Conservation (phyloP, 2,329 filamentous ascomycete genomes). For the Fusarium sp. region DNA sequence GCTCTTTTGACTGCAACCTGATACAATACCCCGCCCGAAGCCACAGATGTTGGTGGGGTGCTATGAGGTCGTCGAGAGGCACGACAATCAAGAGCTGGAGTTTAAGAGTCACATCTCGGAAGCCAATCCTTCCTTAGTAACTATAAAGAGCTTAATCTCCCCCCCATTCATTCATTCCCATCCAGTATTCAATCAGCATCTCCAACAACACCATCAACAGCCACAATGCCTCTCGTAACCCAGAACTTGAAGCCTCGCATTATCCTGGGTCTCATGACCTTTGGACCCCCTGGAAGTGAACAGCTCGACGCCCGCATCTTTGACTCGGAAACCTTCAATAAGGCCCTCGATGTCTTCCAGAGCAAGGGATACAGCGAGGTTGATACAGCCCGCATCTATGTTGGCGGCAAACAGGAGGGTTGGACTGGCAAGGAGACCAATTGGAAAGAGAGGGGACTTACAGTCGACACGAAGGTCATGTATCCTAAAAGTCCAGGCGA, state of each 20-base stretch:
- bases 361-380: slow-evolving; percentile 85
- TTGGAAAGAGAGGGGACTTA: slow-evolving; percentile 84
- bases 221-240: slow-evolving; percentile 62
- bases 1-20: slow-evolving; percentile 8
- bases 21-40: slow-evolving; percentile 34
- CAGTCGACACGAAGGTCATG: slow-evolving; percentile 79
- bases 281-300: slow-evolving; percentile 72
- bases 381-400: slow-evolving; percentile 84
- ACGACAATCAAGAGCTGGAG: slow-evolving; percentile 37
- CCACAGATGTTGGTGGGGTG: slow-evolving; percentile 32
- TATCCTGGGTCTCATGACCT: slow-evolving; percentile 90
- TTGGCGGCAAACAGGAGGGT: slow-evolving; percentile 79
- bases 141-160: slow-evolving; percentile 19
- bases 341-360: slow-evolving; percentile 80
- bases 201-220: not conserved
- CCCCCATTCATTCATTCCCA: not conserved
- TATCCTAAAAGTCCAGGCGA: slow-evolving; percentile 73
- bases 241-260: slow-evolving; percentile 70
- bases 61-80: slow-evolving; percentile 9
- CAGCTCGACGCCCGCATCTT: slow-evolving; percentile 78
- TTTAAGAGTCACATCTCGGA: slow-evolving; percentile 42
- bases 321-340: slow-evolving; percentile 73
- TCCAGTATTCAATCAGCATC: not conserved
- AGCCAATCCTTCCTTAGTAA: not conserved
- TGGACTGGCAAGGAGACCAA: slow-evolving; percentile 77